Percentiles rank a stretch among this genome's conserved stretches.
Conservation (phyloP, 371 early-diverging fungal species). For the Mortierella sp. region DNA sequence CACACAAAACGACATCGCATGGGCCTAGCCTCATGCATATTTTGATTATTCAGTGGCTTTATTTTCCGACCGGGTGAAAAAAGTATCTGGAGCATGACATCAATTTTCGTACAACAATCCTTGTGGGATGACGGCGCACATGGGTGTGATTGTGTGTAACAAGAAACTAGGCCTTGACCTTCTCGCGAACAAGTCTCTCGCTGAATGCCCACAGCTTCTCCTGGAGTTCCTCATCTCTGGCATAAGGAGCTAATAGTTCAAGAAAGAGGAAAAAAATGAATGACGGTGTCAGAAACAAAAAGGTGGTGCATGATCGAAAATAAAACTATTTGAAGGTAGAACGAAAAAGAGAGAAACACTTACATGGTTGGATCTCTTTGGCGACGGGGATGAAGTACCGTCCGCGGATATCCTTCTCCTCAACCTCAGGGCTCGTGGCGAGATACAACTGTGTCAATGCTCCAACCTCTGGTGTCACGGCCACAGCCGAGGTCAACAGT, state of each 20-base stretch:
- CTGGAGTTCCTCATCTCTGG: conserved; percentile 47
- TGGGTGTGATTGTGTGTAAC: too few species aligned
- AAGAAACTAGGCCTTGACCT: conserved; percentile 33
- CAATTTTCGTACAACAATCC: too few species aligned
- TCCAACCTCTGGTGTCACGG: conserved; percentile 61
- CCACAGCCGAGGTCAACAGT: conserved; percentile 30
- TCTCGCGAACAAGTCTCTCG: conserved; percentile 58
- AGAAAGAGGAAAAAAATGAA: conserved; percentile 4
- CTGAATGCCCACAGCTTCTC: conserved; percentile 60
- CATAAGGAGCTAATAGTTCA: too few species aligned
- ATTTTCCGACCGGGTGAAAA: too few species aligned
- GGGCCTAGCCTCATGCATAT: too few species aligned
- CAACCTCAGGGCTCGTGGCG: conserved; percentile 75
- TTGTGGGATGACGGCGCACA: too few species aligned
- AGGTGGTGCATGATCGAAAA: neutral
- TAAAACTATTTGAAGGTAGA: neutral
- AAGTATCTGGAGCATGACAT: too few species aligned
- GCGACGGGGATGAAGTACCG: conserved; percentile 62
- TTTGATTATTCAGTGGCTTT: too few species aligned
- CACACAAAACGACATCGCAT: too few species aligned
- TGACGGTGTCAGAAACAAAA: neutral
- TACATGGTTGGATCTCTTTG: conserved; percentile 33
- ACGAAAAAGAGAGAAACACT: neutral
- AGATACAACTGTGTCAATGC: conserved; percentile 74
- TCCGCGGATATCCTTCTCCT: conserved; percentile 63